A percentile compares a stretch with the other conserved stretches of the same genome.
Conservation (phyloP, 106 monocot species). For the Xerophyta viscosa region DNA sequence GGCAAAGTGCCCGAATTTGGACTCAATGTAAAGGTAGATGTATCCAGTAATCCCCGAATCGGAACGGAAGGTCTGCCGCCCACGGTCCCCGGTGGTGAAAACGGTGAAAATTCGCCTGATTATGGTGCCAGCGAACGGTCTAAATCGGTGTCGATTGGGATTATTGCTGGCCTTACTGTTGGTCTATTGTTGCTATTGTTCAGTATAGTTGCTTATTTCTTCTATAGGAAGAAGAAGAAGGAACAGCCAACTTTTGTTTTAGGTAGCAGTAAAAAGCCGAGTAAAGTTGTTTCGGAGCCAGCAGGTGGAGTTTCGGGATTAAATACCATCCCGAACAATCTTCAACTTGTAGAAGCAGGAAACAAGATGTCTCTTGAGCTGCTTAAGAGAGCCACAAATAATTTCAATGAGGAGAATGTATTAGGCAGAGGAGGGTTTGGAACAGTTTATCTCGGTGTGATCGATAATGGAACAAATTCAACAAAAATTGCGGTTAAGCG, state of each 20-base stretch:
- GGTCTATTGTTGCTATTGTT: too few relatives aligned
- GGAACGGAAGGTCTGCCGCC: constrained; percentile 13
- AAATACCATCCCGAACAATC: constrained; percentile 7
- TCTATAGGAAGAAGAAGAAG: constrained; percentile 36
- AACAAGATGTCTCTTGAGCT: constrained; percentile 44
- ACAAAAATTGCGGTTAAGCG: constrained; percentile 64
- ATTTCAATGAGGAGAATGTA: constrained; percentile 49
- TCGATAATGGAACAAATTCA: constrained; percentile 58
- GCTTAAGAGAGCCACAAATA: constrained; percentile 44
- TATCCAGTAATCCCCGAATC: constrained; percentile 33
- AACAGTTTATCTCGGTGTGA: constrained; percentile 54
- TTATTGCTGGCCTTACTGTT: constrained; percentile 18
- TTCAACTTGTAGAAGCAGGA: constrained; percentile 22
- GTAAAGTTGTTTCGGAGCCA: constrained; percentile 26
- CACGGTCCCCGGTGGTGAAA: neutral
- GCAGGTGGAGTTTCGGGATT: too few relatives aligned
- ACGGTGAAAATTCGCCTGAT: too few relatives aligned
- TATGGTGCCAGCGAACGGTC: constrained; percentile 4
- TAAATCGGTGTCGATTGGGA: constrained; percentile 23
- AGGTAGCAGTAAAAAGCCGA: constrained; percentile 40
- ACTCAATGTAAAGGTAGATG: constrained; percentile 17
- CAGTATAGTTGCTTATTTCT: constrained; percentile 13
- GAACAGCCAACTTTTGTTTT: neutral
- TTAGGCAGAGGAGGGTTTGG: constrained; percentile 71
- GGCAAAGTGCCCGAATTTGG: constrained; percentile 37